phyloP scores from a whole-genome alignment of 108 stramenopile genomes.

The Fragilariopsis cylindrus region DNA sequence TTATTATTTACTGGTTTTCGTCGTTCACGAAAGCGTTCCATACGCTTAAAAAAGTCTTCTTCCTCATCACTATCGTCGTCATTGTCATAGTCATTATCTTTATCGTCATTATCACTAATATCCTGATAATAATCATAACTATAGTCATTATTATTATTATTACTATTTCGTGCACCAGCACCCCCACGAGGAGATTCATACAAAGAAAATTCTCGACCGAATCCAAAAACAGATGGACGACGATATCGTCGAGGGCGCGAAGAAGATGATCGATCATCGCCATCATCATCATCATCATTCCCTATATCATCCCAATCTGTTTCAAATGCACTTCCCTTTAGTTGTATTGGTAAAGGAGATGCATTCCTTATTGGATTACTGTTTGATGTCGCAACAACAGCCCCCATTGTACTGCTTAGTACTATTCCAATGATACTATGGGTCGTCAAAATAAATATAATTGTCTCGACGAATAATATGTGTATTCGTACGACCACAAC shows the following conservation, averaged over 20 bases:
- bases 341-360: not conserved
- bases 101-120: conserved; percentile 5
- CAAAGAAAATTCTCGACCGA: conserved; percentile 41
- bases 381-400: no score
- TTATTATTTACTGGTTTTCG: conserved; percentile 12
- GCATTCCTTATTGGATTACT: no score
- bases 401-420: no score
- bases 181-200: conserved; percentile 32
- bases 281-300: not conserved
- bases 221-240: conserved; percentile 19
- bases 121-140: not conserved
- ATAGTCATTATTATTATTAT: conserved; percentile 5
- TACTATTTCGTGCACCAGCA: not conserved
- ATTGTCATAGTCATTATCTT: conserved; percentile 3
- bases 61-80: conserved; percentile 12
- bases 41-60: conserved; percentile 11
- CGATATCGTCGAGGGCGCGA: not conserved
- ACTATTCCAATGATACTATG: no score
- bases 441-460: no score
- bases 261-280: not conserved
- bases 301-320: conserved; percentile 4
- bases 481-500: no score
- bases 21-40: conserved; percentile 7
- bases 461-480: no score
- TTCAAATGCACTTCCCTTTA: conserved; percentile 1